These are phyloP conservation scores for Arctium minus DNA, from an alignment of 129 eudicot genomes.

Conservation along the genomic window DNA sequence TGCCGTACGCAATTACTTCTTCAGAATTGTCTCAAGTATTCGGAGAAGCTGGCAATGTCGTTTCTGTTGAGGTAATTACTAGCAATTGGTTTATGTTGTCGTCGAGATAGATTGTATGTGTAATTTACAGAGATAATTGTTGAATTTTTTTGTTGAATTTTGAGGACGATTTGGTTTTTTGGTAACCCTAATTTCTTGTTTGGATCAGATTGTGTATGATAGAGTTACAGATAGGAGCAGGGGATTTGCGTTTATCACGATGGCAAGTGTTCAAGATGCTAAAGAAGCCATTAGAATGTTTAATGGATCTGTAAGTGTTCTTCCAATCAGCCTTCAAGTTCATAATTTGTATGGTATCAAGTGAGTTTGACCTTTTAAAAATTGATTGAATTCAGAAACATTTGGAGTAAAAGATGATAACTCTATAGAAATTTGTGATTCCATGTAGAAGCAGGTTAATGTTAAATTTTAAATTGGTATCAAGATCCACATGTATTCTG, in stretches of 20 bases:
- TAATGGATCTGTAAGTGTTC: constrained; percentile 81
- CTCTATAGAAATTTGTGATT: not conserved
- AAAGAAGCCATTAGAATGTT: constrained; percentile 82
- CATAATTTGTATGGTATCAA: not conserved
- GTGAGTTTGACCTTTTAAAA: not conserved
- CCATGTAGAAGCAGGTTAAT: not conserved
- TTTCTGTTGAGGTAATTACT: constrained; percentile 56
- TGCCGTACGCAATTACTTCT: constrained; percentile 77
- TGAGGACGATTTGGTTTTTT: not conserved
- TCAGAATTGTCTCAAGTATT: constrained; percentile 71
- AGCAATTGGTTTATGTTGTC: not conserved
- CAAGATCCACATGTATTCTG: not conserved
- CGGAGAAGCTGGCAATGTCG: constrained; percentile 69
- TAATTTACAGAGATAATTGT: not conserved
- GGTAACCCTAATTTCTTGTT: constrained; percentile 7
- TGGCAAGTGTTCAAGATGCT: constrained; percentile 77
- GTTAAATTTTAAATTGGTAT: not conserved
- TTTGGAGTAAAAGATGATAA: not conserved
- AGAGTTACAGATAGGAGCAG: constrained; percentile 92
- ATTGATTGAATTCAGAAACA: not conserved
- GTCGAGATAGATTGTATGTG: not conserved
- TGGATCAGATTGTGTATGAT: constrained; percentile 74
- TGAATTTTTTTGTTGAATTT: not conserved
- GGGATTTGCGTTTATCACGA: constrained; percentile 90
- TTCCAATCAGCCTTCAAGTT: not conserved